Base-by-base conservation (phyloP, 2,329 filamentous ascomycete species). In the Colletotrichum musae region DNA sequence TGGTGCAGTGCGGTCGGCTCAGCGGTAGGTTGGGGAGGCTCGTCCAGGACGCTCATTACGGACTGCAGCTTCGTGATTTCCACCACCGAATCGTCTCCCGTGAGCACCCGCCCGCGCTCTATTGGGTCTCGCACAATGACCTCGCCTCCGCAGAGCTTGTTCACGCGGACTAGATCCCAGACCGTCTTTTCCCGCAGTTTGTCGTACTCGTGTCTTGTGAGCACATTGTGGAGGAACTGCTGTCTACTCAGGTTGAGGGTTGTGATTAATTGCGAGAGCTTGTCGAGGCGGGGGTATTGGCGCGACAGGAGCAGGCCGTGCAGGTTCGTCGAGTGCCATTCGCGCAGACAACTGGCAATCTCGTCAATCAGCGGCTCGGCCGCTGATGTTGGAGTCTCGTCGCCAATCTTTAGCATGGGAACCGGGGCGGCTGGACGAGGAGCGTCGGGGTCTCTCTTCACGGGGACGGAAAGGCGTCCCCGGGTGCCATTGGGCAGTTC, bases 281-380 rank as follows among this genome's bases (percentile, higher is more conserved):
- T 90, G 75, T 97, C 94, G 64, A 99, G 84, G 63, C 91, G 88
- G 58, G 87, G 84, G 80, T 99, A 99, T 78, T 95, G 91, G 70
- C 94, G 89, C 21, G 91, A 90, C 9, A 99, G 88, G 1, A 99
- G 87, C 26, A 98, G 86, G 78, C 97, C 94, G 81, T 99, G 97
- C 16, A 99, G 87, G 77, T 98, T 97, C 18, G 95, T 97, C 21
- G 96, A 97, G 82, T 99, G 95, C 97, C 96, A 99, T 86, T 99
- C 96, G 74, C 96, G 90, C 72, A 99, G 83, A 78, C 96, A 99
- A 4, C 95, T 98, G 15, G 96, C 95, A 75, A 99, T 98, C 80
- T 99, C 96, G 80, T 99, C 96, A 26, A 99, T 95, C 70, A 99
- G 82, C 2, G 96, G 96, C 79, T 99, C 97, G 9, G 93, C 91